Evolutionary conservation across 2,329 filamentous ascomycete genomes (phyloP).

Genomic region (Alternaria rosae): DNA sequence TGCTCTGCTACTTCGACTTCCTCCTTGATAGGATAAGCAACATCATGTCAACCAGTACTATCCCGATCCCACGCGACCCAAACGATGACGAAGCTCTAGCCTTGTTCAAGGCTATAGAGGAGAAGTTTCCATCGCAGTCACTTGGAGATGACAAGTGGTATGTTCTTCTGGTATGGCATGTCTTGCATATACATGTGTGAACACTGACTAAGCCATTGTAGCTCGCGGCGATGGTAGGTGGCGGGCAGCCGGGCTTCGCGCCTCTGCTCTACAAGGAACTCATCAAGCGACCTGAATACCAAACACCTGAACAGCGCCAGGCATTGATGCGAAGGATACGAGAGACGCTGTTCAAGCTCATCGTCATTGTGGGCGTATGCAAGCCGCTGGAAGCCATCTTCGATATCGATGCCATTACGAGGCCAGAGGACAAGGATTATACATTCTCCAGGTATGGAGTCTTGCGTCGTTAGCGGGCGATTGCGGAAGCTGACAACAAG

Average conservation of each 20-base stretch:
- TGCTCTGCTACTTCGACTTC: neutral
- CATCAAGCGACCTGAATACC: slow-evolving; percentile 57
- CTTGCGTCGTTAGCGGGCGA: neutral
- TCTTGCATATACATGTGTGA: neutral
- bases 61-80: slow-evolving; percentile 36
- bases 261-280: slow-evolving; percentile 65
- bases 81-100: slow-evolving; percentile 50
- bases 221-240: slow-evolving; percentile 58
- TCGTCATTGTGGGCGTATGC: slow-evolving; percentile 66
- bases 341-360: slow-evolving; percentile 67
- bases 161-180: slow-evolving; percentile 47
- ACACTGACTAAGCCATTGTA: slow-evolving; percentile 10
- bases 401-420: slow-evolving; percentile 61
- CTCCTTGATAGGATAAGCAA: neutral
- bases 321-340: slow-evolving; percentile 60
- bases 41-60: slow-evolving; percentile 22
- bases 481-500: neutral
- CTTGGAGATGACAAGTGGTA: slow-evolving; percentile 58
- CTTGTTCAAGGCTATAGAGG: slow-evolving; percentile 54
- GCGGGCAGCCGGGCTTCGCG: slow-evolving; percentile 60
- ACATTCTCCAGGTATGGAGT: slow-evolving; percentile 54
- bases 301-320: slow-evolving; percentile 55
- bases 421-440: slow-evolving; percentile 65
- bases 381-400: slow-evolving; percentile 69
- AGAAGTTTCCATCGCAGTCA: slow-evolving; percentile 53